Evolutionary conservation across 345 rosid genomes (phyloP), one percentile per base, ranked within the genome.

Genomic region (Odontarrhena argentea): DNA sequence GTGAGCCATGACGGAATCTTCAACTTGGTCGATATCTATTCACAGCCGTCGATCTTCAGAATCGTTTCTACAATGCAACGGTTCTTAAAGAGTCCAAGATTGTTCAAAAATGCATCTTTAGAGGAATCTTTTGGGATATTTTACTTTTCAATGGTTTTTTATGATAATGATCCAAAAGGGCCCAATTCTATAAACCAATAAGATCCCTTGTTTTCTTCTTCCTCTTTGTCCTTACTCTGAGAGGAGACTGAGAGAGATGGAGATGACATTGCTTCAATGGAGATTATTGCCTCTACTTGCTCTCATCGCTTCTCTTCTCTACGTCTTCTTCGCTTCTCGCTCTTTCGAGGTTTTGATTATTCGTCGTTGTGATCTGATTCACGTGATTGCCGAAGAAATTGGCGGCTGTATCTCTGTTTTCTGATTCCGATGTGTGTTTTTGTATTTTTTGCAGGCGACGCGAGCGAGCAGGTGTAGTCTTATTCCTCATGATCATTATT

Each of bases 401-500:
- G 36, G 36, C 36, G 32, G 32, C 32, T 28, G 4, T 28, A 28
- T 28, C 32, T 32, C 36, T 32, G 7, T 4, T 32, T 5, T 32
- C 36, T 32, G 36, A 32, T 32, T 62, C 54, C 26, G 40, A 55
- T 56, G 34, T 67, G 6, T 30, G n/a, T 41, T 73, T 18, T 28
- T 18, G 22, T 55, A 32, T 22, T 15, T 65, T 32, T 61, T 63
- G 62, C 81, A 87, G 95, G 41, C 37, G 15, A 64, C 75, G 53
- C 72, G 49, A 9, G 65, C 69, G 57, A 55, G n/a, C 2, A 80
- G 40, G 2, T 93, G 99, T 56, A 88, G 99, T 74, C 95, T 88
- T 59, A 79, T 88, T 77, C 82, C 85, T 52, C 51, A 79, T 47
- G 77, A 73, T 36, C 94, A 87, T 68, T 94, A 76, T 70, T 91